These are phyloP conservation scores for Nothophaeocryptopus gaeumannii DNA, from an alignment of 2,329 filamentous ascomycete species.

Conservation along the genomic window DNA sequence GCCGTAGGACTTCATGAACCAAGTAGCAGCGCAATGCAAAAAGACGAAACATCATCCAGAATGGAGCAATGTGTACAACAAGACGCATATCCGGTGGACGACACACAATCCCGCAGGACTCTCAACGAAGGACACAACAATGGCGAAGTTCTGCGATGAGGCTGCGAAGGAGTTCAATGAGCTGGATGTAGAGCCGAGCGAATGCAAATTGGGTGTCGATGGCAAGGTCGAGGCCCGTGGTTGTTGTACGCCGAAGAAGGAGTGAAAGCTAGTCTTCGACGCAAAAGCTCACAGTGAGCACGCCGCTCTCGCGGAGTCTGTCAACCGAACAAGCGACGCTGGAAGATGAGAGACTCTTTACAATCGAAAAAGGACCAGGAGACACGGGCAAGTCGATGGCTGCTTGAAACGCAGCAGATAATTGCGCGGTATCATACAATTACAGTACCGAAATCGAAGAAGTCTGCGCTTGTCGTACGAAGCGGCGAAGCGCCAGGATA, in stretches of 20 bases:
- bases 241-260: constrained; percentile 19
- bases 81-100: constrained; percentile 68
- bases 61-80: constrained; percentile 75
- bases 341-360: no score
- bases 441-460: no score
- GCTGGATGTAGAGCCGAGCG: constrained; percentile 12
- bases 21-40: constrained; percentile 65
- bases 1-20: constrained; percentile 71
- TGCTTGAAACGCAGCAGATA: no score
- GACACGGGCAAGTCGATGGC: no score
- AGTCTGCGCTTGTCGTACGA: no score
- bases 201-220: constrained; percentile 12
- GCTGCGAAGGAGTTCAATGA: constrained; percentile 30
- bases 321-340: no score
- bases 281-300: no score
- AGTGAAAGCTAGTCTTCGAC: no score
- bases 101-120: constrained; percentile 66
- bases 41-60: constrained; percentile 69
- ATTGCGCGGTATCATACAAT: no score
- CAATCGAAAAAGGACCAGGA: no score
- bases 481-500: no score
- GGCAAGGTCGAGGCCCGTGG: constrained; percentile 19
- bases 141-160: constrained; percentile 63
- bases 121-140: constrained; percentile 60
- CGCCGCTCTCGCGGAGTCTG: no score